Base-by-base conservation (phyloP, 2,329 filamentous ascomycete species). In the Claviceps maximensis region DNA sequence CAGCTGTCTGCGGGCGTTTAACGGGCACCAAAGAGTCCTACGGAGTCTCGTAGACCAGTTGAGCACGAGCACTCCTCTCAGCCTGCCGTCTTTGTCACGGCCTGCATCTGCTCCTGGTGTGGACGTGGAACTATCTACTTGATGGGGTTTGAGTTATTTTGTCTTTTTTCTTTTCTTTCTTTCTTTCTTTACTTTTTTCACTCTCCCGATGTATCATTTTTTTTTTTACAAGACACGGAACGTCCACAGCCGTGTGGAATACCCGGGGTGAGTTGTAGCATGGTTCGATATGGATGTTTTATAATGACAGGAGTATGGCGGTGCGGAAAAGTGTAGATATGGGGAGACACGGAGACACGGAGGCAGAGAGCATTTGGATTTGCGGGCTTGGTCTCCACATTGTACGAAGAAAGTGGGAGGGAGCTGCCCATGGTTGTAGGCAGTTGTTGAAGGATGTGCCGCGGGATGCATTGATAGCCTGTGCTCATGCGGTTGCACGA, bases 1-100 rank as follows among this genome's bases (percentile, higher is more conserved):
- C 33, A 57, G 65, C 2, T 82, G 78, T 58, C 61, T 68, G 41
- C 70, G 67, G 13, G 61, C 66, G 23, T 62, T 81, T 52, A 65
- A 69, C 27, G 61, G 60, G 25, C 67, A 71, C 47, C 65, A 68
- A 41, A 67, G 71, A 25, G 70, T 79, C 55, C 63, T 81, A 31
- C 57, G 59, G n/a, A 62, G 58, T 40, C 61, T 77, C 9, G 58
- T 77, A 54, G 62, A 65, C n/a, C 61, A 66, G 9, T 44, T 62
- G 42, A 49, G 52, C 36, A 50, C 36, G 12, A 51, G 47, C 48
- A 59, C 53, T 21, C 58, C 58, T 10, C 55, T 59, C 21, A 62
- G 56, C 29, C 19, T 58, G 23, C 53, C 58, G 2, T 60, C 60
- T 6, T 44, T 51, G 23, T 57, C 56, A 23, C 58, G 60, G n/a